These are phyloP conservation scores for Mycena haematopus DNA, from an alignment of 768 basidiomycete genomes.

Conservation along the genomic window DNA sequence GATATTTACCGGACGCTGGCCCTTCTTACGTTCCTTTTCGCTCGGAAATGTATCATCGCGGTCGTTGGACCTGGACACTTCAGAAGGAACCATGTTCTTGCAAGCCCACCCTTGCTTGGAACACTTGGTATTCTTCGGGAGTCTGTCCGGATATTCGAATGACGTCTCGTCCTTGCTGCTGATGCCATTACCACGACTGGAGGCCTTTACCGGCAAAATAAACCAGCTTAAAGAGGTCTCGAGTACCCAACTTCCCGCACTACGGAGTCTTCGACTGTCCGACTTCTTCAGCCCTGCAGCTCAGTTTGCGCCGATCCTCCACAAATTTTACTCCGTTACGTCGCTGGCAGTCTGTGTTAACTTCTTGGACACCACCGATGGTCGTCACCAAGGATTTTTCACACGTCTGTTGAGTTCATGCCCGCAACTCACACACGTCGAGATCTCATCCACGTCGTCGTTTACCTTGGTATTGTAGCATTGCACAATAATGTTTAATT, in stretches of 20 bases:
- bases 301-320: constrained; percentile 24
- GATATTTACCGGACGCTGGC: constrained; percentile 29
- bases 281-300: constrained; percentile 33
- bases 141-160: constrained; percentile 16
- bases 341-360: constrained; percentile 30
- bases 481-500: background rate
- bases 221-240: constrained; percentile 28
- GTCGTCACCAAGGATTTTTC: constrained; percentile 20
- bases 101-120: constrained; percentile 26
- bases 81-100: constrained; percentile 22
- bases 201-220: constrained; percentile 25
- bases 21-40: constrained; percentile 21
- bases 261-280: constrained; percentile 22
- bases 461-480: constrained; percentile 21
- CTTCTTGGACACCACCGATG: constrained; percentile 23
- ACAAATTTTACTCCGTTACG: constrained; percentile 9
- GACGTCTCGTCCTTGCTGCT: constrained; percentile 23
- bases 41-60: constrained; percentile 25
- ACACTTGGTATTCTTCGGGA: constrained; percentile 17
- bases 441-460: constrained; percentile 28
- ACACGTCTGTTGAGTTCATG: constrained; percentile 23
- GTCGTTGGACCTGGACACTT: background rate
- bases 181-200: constrained; percentile 20
- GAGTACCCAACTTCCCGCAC: constrained; percentile 14
- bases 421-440: constrained; percentile 22